Evolutionary conservation across 73 alveolate genomes (phyloP).

Genomic region (Paramecium caudatum): DNA sequence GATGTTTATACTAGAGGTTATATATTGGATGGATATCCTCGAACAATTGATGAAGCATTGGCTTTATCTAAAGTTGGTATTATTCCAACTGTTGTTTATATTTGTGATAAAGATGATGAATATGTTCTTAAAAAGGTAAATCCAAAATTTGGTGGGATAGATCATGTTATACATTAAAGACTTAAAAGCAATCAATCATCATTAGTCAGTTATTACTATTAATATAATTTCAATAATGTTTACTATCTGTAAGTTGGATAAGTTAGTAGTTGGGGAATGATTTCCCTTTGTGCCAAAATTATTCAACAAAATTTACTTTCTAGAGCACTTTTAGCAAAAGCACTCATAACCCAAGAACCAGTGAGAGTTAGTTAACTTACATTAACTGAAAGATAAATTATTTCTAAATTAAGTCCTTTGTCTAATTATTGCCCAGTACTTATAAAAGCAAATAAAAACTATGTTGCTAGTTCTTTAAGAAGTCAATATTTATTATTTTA

Average conservation of each 20-base stretch:
- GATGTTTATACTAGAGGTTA: slow-evolving; percentile 89
- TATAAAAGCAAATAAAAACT: slow-evolving; percentile 64
- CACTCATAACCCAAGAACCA: slow-evolving; percentile 65
- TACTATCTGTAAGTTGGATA: slow-evolving; percentile 69
- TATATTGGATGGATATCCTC: slow-evolving; percentile 96
- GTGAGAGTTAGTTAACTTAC: slow-evolving; percentile 67
- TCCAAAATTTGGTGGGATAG: slow-evolving; percentile 69
- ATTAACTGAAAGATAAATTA: slow-evolving; percentile 52
- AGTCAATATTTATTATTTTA: slow-evolving; percentile 45
- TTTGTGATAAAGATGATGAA: slow-evolving; percentile 26
- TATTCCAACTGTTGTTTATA: slow-evolving; percentile 73
- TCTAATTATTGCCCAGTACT: slow-evolving; percentile 72
- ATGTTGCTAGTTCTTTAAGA: slow-evolving; percentile 50
- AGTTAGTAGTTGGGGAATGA: slow-evolving; percentile 70
- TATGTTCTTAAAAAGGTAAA: neutral
- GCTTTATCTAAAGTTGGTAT: slow-evolving; percentile 84
- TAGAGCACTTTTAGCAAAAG: slow-evolving; percentile 65
- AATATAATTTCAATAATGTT: slow-evolving; percentile 63
- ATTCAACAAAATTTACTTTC: slow-evolving; percentile 42
- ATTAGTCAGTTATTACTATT: slow-evolving; percentile 44
- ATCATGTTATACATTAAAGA: slow-evolving; percentile 59
- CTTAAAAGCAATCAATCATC: neutral
- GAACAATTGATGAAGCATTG: slow-evolving; percentile 91
- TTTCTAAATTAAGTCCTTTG: slow-evolving; percentile 49
- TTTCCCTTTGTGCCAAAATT: slow-evolving; percentile 18